Evolutionary conservation across 257 asterid species (phyloP).

Genomic region (Primulina huaijiensis): DNA sequence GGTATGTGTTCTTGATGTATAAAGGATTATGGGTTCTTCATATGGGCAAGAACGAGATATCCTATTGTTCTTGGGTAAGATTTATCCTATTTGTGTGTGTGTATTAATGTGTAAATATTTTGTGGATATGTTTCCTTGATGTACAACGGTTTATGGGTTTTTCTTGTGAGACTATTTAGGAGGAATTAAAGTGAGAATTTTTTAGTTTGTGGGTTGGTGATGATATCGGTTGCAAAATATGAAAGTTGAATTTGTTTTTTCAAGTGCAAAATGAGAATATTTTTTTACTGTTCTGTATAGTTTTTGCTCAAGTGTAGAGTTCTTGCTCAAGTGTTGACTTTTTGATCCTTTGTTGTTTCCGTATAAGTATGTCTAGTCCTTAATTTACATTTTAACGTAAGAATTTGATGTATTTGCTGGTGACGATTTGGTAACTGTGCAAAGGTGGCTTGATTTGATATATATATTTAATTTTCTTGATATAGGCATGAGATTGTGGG

Average conservation of each 20-base stretch:
- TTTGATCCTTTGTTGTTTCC: background rate
- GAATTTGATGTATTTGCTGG: background rate
- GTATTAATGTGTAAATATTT: background rate
- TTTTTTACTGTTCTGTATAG: too few relatives aligned
- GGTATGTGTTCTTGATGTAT: background rate
- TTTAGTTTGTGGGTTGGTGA: background rate
- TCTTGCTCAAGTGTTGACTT: background rate
- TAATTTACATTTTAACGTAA: too few relatives aligned
- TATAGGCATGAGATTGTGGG: slow-evolving; percentile 26
- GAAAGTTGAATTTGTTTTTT: too few relatives aligned
- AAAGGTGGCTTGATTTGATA: background rate
- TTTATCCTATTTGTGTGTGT: background rate
- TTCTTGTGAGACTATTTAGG: background rate
- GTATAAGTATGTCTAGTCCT: background rate
- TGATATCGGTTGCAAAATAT: background rate
- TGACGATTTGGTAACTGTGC: background rate
- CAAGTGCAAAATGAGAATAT: background rate
- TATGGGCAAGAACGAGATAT: slow-evolving; percentile 22
- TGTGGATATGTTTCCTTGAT: background rate
- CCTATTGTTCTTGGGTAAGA: slow-evolving; percentile 27
- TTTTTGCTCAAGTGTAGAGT: too few relatives aligned
- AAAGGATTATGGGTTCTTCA: background rate
- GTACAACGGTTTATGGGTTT: background rate
- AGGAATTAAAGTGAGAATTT: background rate
- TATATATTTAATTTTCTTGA: background rate